Evolutionary conservation across 495 filamentous ascomycete genomes (phyloP).

Genomic region (Alectoria sarmentosa): DNA sequence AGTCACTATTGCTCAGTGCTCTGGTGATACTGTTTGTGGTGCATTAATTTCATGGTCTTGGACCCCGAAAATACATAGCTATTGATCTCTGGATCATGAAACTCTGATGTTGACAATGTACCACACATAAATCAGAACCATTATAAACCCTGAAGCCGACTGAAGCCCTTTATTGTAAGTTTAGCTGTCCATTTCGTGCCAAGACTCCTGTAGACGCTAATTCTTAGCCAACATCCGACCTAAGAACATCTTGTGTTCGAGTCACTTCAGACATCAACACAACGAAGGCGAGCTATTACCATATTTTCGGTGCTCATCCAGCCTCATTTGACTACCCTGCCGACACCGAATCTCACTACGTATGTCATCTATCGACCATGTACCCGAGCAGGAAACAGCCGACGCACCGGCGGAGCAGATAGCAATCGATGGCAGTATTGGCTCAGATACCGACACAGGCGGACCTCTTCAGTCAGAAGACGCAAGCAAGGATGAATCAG

Average conservation of each 20-base stretch:
- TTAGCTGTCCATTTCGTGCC: neutral
- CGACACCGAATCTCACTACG: conserved; percentile 15
- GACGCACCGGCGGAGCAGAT: conserved; percentile 28
- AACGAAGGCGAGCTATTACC: conserved; percentile 18
- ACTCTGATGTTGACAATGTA: too few species aligned
- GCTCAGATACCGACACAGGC: conserved; percentile 61
- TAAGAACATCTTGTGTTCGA: conserved; percentile 12
- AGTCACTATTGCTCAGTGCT: neutral
- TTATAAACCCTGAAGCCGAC: too few species aligned
- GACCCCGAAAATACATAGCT: too few species aligned
- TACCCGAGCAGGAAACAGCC: conserved; percentile 28
- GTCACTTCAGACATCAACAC: conserved; percentile 14
- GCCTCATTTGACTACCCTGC: neutral
- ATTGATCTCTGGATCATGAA: too few species aligned
- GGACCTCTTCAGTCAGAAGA: conserved; percentile 33
- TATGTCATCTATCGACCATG: conserved; percentile 32
- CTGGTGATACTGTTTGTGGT: neutral
- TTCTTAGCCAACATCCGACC: neutral
- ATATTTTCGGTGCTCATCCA: conserved; percentile 13
- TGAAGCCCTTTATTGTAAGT: neutral
- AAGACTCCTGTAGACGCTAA: conserved; percentile 6
- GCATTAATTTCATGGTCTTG: neutral
- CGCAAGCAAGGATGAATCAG: conserved; percentile 30
- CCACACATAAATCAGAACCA: too few species aligned
- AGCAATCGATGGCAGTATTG: conserved; percentile 43